Evolutionary conservation across 2,329 filamentous ascomycete species (phyloP).

Genomic region (Decorospora gaudefroyi): DNA sequence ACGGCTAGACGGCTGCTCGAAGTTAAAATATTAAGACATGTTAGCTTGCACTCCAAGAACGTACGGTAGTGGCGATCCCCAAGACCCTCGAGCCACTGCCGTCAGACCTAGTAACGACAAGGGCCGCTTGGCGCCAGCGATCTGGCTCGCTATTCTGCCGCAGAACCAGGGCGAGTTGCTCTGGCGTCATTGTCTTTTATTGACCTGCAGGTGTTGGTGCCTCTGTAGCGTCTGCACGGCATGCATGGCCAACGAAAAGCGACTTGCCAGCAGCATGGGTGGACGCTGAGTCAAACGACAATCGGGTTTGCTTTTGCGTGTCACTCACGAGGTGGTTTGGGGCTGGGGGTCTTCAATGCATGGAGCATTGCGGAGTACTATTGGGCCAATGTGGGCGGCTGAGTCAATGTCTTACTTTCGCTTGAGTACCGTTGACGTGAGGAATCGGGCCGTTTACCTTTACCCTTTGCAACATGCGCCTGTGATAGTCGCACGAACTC

Average conservation of each 20-base stretch:
- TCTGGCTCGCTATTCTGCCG: background rate
- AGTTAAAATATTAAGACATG: too few relatives aligned
- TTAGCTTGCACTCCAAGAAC: too few relatives aligned
- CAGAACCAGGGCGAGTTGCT: background rate
- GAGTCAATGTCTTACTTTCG: conserved; percentile 8
- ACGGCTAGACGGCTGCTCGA: too few relatives aligned
- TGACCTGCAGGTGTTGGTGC: conserved; percentile 16
- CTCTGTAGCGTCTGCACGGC: conserved; percentile 16
- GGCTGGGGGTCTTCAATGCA: background rate
- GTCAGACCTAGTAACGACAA: too few relatives aligned
- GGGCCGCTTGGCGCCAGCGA: background rate
- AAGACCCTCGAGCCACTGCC: too few relatives aligned
- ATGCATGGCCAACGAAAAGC: conserved; percentile 24
- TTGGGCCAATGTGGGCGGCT: conserved; percentile 6
- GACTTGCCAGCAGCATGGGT: conserved; percentile 18
- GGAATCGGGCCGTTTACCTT: background rate
- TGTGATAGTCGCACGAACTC: conserved; percentile 1
- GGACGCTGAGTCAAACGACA: conserved; percentile 8
- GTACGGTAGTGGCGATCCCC: too few relatives aligned
- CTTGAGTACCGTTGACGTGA: background rate
- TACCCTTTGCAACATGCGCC: background rate
- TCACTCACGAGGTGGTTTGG: conserved; percentile 5
- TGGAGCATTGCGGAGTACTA: conserved; percentile 14
- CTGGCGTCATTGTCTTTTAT: conserved; percentile 6
- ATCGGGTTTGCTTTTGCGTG: conserved; percentile 18